These are phyloP conservation scores for Pascua guehoae DNA, from an alignment of 1,284 basidiomycete species.

Conservation along the genomic window DNA sequence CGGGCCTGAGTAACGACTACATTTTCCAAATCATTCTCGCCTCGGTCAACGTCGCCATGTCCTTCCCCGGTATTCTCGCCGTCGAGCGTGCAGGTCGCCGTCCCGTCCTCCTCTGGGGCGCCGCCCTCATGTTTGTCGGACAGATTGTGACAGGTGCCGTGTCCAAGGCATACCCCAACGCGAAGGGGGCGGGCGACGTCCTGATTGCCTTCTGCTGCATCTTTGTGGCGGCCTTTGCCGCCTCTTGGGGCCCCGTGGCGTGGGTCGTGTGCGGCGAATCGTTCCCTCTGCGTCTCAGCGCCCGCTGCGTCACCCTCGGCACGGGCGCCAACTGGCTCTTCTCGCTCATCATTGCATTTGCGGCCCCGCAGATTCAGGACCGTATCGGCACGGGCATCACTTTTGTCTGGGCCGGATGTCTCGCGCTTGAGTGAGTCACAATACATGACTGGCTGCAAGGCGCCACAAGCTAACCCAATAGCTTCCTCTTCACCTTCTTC, in stretches of 20 bases:
- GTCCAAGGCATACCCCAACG: slow-evolving; percentile 35
- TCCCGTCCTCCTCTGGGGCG: slow-evolving; percentile 51
- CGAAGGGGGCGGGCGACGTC: slow-evolving; percentile 47
- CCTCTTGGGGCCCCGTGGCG: slow-evolving; percentile 51
- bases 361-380: slow-evolving; percentile 45
- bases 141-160: slow-evolving; percentile 52
- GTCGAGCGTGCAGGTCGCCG: slow-evolving; percentile 52
- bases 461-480: not conserved
- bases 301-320: slow-evolving; percentile 48
- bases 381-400: slow-evolving; percentile 45
- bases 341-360: slow-evolving; percentile 48
- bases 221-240: slow-evolving; percentile 53
- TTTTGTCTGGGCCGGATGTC: slow-evolving; percentile 49
- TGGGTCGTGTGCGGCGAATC: slow-evolving; percentile 50
- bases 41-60: slow-evolving; percentile 48
- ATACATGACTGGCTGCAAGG: too few relatives aligned
- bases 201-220: slow-evolving; percentile 53
- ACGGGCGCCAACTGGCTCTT: slow-evolving; percentile 51
- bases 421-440: slow-evolving; percentile 16
- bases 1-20: slow-evolving; percentile 45
- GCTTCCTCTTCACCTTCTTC: slow-evolving; percentile 43
- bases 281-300: slow-evolving; percentile 49
- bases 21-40: slow-evolving; percentile 52
- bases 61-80: slow-evolving; percentile 45
- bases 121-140: slow-evolving; percentile 49